These are phyloP conservation scores for Beauveria caledonica DNA, from an alignment of 2,329 filamentous ascomycete species.

Conservation along the genomic window DNA sequence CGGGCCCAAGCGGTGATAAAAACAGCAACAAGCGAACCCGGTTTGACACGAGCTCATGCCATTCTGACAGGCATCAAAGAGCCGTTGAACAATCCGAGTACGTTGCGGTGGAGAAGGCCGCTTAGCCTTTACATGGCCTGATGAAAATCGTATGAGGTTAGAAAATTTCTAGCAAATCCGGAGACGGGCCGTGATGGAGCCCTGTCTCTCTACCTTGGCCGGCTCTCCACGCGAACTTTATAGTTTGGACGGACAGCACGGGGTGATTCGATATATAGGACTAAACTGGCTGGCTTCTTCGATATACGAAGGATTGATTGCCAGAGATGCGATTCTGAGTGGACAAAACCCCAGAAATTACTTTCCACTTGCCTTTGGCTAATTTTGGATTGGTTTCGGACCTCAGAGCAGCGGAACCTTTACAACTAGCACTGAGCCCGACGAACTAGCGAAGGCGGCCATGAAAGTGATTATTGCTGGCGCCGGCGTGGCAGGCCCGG, in stretches of 20 bases:
- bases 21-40: neutral
- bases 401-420: neutral
- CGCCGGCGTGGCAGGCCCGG: slow-evolving; percentile 8
- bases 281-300: neutral
- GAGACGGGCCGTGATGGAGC: neutral
- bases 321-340: neutral
- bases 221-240: neutral
- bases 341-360: neutral
- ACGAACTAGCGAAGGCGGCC: neutral
- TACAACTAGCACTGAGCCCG: neutral
- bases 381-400: neutral
- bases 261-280: neutral
- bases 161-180: neutral
- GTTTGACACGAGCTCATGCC: slow-evolving; percentile 6
- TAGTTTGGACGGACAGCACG: neutral
- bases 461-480: slow-evolving; percentile 9
- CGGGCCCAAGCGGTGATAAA: neutral
- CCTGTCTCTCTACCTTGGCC: neutral
- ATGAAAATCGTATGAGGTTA: slow-evolving; percentile 7
- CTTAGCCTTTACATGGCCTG: neutral
- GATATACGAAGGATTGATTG: neutral
- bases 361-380: neutral
- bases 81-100: neutral
- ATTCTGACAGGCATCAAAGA: neutral
- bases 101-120: neutral